Percentiles rank a stretch among this genome's conserved stretches.
These are phyloP conservation scores for Keithomyces neogunnii DNA, from an alignment of 2,329 filamentous ascomycete genomes.

Conservation along the genomic window DNA sequence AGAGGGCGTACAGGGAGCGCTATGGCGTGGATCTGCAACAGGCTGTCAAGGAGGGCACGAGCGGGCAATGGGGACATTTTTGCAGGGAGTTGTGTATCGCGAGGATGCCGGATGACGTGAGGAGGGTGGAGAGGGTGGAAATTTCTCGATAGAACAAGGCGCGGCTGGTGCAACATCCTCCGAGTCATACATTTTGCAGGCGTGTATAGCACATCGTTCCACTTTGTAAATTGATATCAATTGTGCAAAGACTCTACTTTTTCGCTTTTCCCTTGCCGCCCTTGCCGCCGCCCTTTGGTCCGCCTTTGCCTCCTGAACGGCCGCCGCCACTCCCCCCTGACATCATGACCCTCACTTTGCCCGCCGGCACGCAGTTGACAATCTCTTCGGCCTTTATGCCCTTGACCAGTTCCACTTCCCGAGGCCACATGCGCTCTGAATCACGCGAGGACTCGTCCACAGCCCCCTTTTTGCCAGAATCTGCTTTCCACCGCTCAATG, in stretches of 20 bases:
- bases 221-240: background rate
- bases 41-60: slow-evolving; percentile 69
- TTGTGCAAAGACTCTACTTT: slow-evolving; percentile 16
- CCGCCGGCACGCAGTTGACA: slow-evolving; percentile 70
- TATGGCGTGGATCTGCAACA: slow-evolving; percentile 69
- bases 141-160: slow-evolving; percentile 2
- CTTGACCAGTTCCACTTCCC: slow-evolving; percentile 78
- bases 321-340: slow-evolving; percentile 39
- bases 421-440: slow-evolving; percentile 71
- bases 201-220: background rate
- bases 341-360: slow-evolving; percentile 74
- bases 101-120: slow-evolving; percentile 51
- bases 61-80: slow-evolving; percentile 69
- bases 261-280: slow-evolving; percentile 34
- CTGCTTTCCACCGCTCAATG: slow-evolving; percentile 68
- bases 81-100: slow-evolving; percentile 61
- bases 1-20: slow-evolving; percentile 68
- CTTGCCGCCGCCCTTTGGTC: slow-evolving; percentile 21
- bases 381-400: slow-evolving; percentile 74
- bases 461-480: slow-evolving; percentile 47
- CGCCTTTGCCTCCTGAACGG: slow-evolving; percentile 27
- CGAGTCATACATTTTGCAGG: background rate
- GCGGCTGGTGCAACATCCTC: background rate
- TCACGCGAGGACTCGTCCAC: slow-evolving; percentile 54
- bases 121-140: slow-evolving; percentile 30